These are phyloP conservation scores for Hygrocybe punicea DNA, from an alignment of 768 basidiomycete genomes.

Conservation along the genomic window DNA sequence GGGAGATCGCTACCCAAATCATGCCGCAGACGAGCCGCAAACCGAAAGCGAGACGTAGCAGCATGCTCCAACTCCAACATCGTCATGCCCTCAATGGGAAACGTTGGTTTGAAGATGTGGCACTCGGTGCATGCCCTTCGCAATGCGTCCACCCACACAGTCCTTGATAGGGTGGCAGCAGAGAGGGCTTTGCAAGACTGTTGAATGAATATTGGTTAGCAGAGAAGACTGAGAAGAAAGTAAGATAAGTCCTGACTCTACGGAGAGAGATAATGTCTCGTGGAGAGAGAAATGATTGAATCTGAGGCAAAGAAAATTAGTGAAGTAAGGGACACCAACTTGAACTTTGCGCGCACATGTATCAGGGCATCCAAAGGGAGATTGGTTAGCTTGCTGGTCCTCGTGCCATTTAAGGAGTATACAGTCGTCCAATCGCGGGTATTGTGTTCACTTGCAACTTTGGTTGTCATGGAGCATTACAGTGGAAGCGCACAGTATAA, in stretches of 20 bases:
- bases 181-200: conserved; percentile 26
- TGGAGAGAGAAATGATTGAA: background rate
- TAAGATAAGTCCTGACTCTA: background rate
- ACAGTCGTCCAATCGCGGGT: no score
- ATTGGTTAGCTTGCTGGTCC: background rate
- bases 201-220: background rate
- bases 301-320: background rate
- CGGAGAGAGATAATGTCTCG: background rate
- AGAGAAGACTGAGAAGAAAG: background rate
- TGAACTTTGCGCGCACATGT: background rate
- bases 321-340: background rate
- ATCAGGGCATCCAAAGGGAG: background rate
- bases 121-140: conserved; percentile 19
- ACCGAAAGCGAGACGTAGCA: conserved; percentile 23
- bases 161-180: conserved; percentile 17
- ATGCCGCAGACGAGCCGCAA: conserved; percentile 7
- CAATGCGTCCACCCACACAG: conserved; percentile 29
- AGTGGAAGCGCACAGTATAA: no score
- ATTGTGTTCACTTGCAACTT: no score
- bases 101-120: conserved; percentile 20
- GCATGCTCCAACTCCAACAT: conserved; percentile 25
- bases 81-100: conserved; percentile 26
- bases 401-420: no score
- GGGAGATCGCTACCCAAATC: background rate
- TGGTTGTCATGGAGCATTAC: no score